Percentiles rank a stretch among this genome's conserved stretches.
Conservation (phyloP, 306 rosid genomes). For the Prunus salicina region DNA sequence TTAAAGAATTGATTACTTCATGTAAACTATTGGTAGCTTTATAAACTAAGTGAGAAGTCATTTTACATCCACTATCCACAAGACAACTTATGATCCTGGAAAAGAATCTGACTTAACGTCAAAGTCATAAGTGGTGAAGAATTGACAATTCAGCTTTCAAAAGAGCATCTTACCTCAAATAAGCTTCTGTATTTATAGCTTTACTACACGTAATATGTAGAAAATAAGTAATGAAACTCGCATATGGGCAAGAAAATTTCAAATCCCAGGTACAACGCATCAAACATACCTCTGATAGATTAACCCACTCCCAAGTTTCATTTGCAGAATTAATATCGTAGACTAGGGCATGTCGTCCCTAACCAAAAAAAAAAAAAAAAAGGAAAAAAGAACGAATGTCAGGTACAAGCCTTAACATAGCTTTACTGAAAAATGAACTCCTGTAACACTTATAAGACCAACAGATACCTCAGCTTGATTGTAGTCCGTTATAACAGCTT, state of each 20-base stretch:
- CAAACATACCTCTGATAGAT: slow-evolving; percentile 79
- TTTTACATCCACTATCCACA: background rate
- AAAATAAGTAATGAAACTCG: background rate
- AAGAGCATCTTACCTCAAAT: background rate
- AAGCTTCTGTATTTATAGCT: background rate
- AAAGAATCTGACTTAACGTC: background rate
- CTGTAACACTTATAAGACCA: background rate
- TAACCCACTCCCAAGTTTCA: slow-evolving; percentile 91
- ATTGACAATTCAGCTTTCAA: background rate
- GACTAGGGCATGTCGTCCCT: slow-evolving; percentile 83
- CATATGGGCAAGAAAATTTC: background rate
- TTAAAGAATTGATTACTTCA: background rate
- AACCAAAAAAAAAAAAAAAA: slow-evolving; percentile 26
- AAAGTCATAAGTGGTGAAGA: background rate
- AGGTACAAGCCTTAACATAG: background rate
- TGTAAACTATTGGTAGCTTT: background rate
- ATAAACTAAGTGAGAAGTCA: background rate
- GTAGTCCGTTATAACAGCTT: slow-evolving; percentile 74
- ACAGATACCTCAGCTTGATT: slow-evolving; percentile 60
- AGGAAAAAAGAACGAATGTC: background rate
- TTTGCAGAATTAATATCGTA: slow-evolving; percentile 68
- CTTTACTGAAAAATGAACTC: slow-evolving; percentile 14
- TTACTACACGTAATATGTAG: background rate
- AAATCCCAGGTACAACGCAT: slow-evolving; percentile 15
- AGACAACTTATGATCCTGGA: background rate